Percentiles rank a stretch among this genome's conserved stretches.
These are phyloP conservation scores for Penicillium lividum DNA, from an alignment of 495 filamentous ascomycete species.

Conservation along the genomic window DNA sequence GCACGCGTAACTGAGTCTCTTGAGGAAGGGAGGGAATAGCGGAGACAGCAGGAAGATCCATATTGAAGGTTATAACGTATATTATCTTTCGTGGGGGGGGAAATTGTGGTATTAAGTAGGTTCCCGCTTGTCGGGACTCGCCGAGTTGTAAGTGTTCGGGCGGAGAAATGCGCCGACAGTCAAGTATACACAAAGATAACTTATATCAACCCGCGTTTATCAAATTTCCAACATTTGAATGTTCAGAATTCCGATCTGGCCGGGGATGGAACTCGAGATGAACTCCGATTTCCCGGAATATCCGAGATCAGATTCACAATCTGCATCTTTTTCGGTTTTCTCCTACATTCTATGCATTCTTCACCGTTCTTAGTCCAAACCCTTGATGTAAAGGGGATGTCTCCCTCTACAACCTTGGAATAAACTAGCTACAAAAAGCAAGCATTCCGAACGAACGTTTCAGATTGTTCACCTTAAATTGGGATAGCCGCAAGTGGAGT, in stretches of 20 bases:
- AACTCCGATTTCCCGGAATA: not conserved
- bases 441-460: constrained; percentile 21
- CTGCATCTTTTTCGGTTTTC: not conserved
- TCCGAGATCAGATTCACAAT: not conserved
- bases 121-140: constrained; percentile 6
- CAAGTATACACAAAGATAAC: not conserved
- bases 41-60: constrained; percentile 53
- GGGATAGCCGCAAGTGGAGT: constrained; percentile 31
- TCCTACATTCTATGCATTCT: not conserved
- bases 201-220: not conserved
- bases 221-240: not conserved
- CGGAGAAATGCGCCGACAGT: not conserved
- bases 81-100: not conserved
- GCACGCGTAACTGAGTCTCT: constrained; percentile 57
- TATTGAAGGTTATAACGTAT: constrained; percentile 7
- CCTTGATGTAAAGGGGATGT: not conserved
- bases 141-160: not conserved
- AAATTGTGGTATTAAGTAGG: constrained; percentile 10
- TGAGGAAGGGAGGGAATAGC: constrained; percentile 56
- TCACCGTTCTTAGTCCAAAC: not conserved
- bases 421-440: constrained; percentile 19
- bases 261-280: not conserved
- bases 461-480: constrained; percentile 25
- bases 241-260: constrained; percentile 6
- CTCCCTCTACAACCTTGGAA: not conserved